Evolutionary conservation across 2,329 filamentous ascomycete species (phyloP).

Genomic region (Xylaria polymorpha): DNA sequence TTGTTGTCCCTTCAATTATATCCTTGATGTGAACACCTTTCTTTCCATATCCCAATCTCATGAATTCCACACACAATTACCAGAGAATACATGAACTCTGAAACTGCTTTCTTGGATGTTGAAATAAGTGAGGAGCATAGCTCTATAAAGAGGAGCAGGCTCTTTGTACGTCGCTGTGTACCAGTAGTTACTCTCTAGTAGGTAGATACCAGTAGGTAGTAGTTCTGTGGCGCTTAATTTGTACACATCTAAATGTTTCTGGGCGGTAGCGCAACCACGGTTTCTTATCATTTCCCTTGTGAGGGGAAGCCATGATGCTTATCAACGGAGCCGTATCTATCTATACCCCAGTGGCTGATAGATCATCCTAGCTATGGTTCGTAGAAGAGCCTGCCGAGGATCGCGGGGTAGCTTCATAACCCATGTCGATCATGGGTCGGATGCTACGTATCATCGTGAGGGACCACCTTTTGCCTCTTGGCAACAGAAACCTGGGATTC

Average conservation of each 20-base stretch:
- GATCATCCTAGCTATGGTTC: not conserved
- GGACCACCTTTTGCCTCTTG: slow-evolving; percentile 21
- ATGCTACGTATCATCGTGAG: slow-evolving; percentile 27
- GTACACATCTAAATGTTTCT: not conserved
- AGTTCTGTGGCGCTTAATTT: not conserved
- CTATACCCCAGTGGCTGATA: slow-evolving; percentile 18
- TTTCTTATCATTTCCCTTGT: not conserved
- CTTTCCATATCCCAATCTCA: not conserved
- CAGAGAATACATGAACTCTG: not conserved
- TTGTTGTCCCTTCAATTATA: not conserved
- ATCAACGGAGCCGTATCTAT: slow-evolving; percentile 10
- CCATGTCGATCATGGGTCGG: slow-evolving; percentile 8
- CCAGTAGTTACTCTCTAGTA: not conserved
- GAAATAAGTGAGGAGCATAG: not conserved
- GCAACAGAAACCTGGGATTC: slow-evolving; percentile 2
- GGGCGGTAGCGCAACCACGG: not conserved
- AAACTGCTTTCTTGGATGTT: not conserved
- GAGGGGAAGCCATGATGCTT: slow-evolving; percentile 21
- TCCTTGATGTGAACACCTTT: not conserved
- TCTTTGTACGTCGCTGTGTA: not conserved
- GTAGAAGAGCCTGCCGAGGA: not conserved
- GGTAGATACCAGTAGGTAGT: not conserved
- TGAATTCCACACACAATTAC: not conserved
- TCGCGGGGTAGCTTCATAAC: slow-evolving; percentile 31
- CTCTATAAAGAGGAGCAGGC: not conserved